phyloP scores from a whole-genome alignment of 768 basidiomycete genomes.

The Rhodotorula graminis region DNA sequence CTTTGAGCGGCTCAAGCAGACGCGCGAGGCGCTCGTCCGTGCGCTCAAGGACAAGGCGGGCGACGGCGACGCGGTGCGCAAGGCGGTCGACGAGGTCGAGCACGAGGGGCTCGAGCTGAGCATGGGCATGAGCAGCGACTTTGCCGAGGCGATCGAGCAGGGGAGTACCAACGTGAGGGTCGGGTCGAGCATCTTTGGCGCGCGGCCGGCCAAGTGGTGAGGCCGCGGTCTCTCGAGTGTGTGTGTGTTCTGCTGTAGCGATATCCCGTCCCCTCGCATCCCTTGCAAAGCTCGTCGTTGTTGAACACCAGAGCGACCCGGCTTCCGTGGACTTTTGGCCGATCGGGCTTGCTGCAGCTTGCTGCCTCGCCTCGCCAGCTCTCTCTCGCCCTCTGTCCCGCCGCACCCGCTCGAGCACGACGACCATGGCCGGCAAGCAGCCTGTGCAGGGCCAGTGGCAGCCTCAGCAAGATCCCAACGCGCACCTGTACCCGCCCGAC shows the following conservation, averaged over 20 bases:
- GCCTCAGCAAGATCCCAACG: neutral
- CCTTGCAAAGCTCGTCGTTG: neutral
- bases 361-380: too few relatives aligned
- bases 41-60: neutral
- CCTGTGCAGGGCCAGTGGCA: neutral
- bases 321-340: too few relatives aligned
- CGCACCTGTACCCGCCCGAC: neutral
- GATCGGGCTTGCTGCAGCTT: too few relatives aligned
- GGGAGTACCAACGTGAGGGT: slow-evolving; percentile 87
- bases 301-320: too few relatives aligned
- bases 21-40: slow-evolving; percentile 22
- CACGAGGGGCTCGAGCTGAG: slow-evolving; percentile 47
- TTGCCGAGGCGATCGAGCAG: slow-evolving; percentile 72
- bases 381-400: neutral
- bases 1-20: slow-evolving; percentile 55
- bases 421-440: neutral
- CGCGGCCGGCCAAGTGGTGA: slow-evolving; percentile 47
- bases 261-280: too few relatives aligned
- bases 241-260: neutral
- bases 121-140: slow-evolving; percentile 98
- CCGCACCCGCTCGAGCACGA: neutral
- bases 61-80: neutral
- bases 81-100: slow-evolving; percentile 25
- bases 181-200: slow-evolving; percentile 83
- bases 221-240: neutral